These are phyloP conservation scores for Alnus rubra DNA, from an alignment of 306 rosid genomes.

Conservation along the genomic window DNA sequence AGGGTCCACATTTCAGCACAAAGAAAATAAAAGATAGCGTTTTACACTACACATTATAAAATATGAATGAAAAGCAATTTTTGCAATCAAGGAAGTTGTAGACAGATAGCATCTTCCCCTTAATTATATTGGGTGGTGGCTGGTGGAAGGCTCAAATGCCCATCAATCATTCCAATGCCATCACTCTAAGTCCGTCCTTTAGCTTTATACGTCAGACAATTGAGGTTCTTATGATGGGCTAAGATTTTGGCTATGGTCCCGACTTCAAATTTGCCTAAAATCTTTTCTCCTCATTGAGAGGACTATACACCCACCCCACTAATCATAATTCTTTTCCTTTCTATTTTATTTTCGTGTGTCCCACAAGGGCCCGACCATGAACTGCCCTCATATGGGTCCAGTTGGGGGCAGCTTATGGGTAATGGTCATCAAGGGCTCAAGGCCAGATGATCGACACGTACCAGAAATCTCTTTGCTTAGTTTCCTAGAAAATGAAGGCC, in stretches of 20 bases:
- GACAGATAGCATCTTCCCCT: slow-evolving; percentile 15
- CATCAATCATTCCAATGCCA: slow-evolving; percentile 20
- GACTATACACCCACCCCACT: slow-evolving; percentile 25
- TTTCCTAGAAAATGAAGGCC: background rate
- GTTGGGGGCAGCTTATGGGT: background rate
- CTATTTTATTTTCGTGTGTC: background rate
- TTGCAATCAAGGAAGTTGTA: background rate
- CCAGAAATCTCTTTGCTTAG: background rate
- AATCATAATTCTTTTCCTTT: slow-evolving; percentile 2
- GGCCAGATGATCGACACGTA: background rate
- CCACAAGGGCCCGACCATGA: slow-evolving; percentile 2
- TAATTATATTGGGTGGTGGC: slow-evolving; percentile 7
- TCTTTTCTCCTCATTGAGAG: background rate
- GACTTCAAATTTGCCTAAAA: background rate
- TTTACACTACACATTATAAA: background rate
- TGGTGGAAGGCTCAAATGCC: slow-evolving; percentile 22
- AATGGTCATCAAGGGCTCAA: background rate
- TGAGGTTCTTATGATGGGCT: background rate
- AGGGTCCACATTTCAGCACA: slow-evolving; percentile 22
- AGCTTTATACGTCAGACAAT: background rate
- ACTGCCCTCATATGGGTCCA: background rate
- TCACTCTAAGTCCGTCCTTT: slow-evolving; percentile 3
- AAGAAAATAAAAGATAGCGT: background rate
- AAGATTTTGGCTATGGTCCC: background rate
- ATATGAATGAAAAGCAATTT: background rate